Conservation (phyloP, 2,329 filamentous ascomycete species). For the Colletotrichum costaricense region DNA sequence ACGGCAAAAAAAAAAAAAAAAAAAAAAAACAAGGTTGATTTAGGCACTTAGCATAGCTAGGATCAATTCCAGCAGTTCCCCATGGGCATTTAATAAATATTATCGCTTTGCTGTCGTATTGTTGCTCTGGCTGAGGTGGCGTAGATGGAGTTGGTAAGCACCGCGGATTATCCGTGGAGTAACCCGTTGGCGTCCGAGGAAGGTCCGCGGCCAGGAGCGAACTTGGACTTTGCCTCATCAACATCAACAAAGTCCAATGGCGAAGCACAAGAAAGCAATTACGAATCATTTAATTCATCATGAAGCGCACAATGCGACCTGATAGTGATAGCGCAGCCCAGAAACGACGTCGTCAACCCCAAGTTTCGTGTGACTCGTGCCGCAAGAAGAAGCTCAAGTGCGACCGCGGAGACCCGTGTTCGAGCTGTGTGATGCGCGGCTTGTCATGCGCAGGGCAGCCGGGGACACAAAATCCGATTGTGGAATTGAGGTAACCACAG, state of each 20-base stretch:
- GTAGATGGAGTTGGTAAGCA: background rate
- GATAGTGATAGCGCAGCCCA: background rate
- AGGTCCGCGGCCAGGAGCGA: background rate
- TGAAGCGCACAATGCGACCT: constrained; percentile 15
- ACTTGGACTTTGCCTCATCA: background rate
- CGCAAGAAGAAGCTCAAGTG: constrained; percentile 48
- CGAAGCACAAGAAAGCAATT: background rate
- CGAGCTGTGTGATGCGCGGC: constrained; percentile 42
- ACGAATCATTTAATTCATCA: background rate
- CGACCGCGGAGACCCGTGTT: constrained; percentile 43
- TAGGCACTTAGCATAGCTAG: no score
- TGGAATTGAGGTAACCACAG: background rate
- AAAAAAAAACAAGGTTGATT: no score
- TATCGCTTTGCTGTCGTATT: background rate
- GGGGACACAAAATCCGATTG: background rate
- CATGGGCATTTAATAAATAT: background rate
- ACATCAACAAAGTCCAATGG: background rate
- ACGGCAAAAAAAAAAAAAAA: no score
- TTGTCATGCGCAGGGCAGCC: constrained; percentile 40
- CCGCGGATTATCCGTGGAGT: constrained; percentile 31
- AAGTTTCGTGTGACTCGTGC: constrained; percentile 46
- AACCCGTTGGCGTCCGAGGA: background rate
- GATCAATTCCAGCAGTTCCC: background rate
- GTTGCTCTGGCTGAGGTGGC: no score
- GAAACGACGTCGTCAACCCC: constrained; percentile 41